A percentile compares a stretch with the other conserved stretches of the same genome.
Conservation (phyloP, 495 filamentous ascomycete genomes). For the Aspergillus coremiiformis region DNA sequence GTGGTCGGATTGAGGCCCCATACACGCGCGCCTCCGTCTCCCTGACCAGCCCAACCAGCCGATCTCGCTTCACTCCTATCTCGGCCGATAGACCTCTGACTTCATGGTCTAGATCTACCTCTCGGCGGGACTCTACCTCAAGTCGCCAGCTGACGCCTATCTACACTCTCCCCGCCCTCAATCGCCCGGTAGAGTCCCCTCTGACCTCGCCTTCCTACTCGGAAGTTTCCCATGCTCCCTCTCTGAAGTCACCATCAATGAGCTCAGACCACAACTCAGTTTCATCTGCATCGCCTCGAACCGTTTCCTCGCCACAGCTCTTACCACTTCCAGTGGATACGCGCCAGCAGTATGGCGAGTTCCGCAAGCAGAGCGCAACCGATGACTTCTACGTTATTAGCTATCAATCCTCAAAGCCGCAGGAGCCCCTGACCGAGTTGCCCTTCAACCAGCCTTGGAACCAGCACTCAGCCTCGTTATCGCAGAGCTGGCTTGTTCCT, state of each 20-base stretch:
- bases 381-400: conserved; percentile 23
- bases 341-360: conserved; percentile 28
- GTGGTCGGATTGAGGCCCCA: conserved; percentile 36
- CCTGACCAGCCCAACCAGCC: conserved; percentile 22
- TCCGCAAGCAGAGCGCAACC: conserved; percentile 22
- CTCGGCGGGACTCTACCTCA: conserved; percentile 25
- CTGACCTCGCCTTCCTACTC: conserved; percentile 64
- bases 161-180: conserved; percentile 38
- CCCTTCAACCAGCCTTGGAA: conserved; percentile 31
- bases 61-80: conserved; percentile 28
- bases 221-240: conserved; percentile 52
- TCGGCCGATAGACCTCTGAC: conserved; percentile 17
- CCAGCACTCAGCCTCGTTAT: conserved; percentile 15
- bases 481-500: conserved; percentile 17
- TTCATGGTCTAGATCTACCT: conserved; percentile 29
- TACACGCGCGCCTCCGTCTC: conserved; percentile 32
- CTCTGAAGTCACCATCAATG: conserved; percentile 61
- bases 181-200: conserved; percentile 49
- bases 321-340: conserved; percentile 32
- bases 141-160: conserved; percentile 38
- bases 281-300: conserved; percentile 50
- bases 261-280: conserved; percentile 62
- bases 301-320: conserved; percentile 36
- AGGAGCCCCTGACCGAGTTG: conserved; percentile 27
- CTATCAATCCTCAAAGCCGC: conserved; percentile 17